Base-by-base conservation (phyloP, 331 rosid species). In the Quercus lobata region DNA sequence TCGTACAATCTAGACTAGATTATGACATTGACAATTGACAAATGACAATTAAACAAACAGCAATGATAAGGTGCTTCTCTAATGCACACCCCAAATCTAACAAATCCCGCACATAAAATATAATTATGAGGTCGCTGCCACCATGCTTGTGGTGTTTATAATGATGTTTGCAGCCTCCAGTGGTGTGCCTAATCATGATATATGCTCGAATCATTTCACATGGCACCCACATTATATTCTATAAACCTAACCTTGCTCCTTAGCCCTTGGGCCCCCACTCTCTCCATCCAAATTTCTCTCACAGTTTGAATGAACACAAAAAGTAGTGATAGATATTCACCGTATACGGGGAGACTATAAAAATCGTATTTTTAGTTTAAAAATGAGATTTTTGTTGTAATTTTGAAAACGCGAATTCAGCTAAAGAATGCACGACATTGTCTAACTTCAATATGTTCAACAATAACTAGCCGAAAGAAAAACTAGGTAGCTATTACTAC, bases 91-190 rank as follows among this genome's bases (percentile, higher is more conserved):
- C 54, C 73, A 46, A 49, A 19, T 15, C 41, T 14, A 2, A 44
- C n/a, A 19, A 75, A 57, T 10, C 35, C 41, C 24, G 24, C 25
- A 78, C 57, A 76, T 1, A 57, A 69, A 75, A 55, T 72, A 14
- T 24, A 70, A 80, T 78, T 35, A 83, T 57, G 82, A 46, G 68
- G 69, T 77, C 56, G 53, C 56, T 12, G 24, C 68, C 57, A 52
- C 68, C 74, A 71, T 83, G 83, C 78, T 44, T 44, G 9, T 69
- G 79, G 79, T 78, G 81, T 76, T 7, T 69, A 86, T 81, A 86
- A 92, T 92, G 89, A 90, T 90, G 91, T 10, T 72, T 76, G 86
- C 84, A 63, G 79, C 84, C 76, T 14, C 30, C 22, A 75, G 74
- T 78, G 86, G 84, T 86, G 90, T 24, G 80, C 76, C 71, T 81